Evolutionary conservation across 495 filamentous ascomycete species (phyloP), one percentile per base, ranked within the genome.

Genomic region (Xylaria palmicola): DNA sequence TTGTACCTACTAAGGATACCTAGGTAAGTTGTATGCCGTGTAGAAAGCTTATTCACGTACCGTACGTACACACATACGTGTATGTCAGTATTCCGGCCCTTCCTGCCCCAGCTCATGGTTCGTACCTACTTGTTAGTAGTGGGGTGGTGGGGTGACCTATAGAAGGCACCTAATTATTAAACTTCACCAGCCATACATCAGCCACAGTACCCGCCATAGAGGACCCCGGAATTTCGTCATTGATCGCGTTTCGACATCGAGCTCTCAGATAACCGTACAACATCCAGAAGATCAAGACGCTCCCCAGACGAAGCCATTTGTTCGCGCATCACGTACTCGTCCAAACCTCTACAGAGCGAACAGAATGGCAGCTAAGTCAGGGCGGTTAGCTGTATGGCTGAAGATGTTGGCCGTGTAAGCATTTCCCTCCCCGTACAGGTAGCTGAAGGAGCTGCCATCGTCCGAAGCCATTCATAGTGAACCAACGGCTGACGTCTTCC

Each of bases 401-500:
- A 82, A 80, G 63, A 81, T 82, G 79, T 20, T 87, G 77, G 85
- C 83, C 78, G 87, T 82, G 87, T 82, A 71, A 69, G 77, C 72
- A 47, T 43, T n/a, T 57, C 41, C 62, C 59, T 50, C 30, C 48
- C 61, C 41, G 26, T 3, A 27, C 22, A 24, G 19, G 48, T 27
- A 49, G 29, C 50, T 56, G 56, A 37, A 37, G 29, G 44, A 22
- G 44, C 55, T 4, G 17, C 15, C 51, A 47, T n/a, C 37, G 12
- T 39, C 1, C 22, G 13, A 24, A 36, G 12, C 55, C 12, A 39
- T 2, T 7, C 40, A 59, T 47, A 27, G 50, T 29, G 19, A 32
- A 57, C 47, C 54, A 56, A 43, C 3, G 59, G 44, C 67, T 62
- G 71, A 65, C 58, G 59, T 69, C 43, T 27, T 15, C 26, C 49